phyloP scores from a whole-genome alignment of 164 flowering plant genomes.

The Nymphaea colorata region DNA sequence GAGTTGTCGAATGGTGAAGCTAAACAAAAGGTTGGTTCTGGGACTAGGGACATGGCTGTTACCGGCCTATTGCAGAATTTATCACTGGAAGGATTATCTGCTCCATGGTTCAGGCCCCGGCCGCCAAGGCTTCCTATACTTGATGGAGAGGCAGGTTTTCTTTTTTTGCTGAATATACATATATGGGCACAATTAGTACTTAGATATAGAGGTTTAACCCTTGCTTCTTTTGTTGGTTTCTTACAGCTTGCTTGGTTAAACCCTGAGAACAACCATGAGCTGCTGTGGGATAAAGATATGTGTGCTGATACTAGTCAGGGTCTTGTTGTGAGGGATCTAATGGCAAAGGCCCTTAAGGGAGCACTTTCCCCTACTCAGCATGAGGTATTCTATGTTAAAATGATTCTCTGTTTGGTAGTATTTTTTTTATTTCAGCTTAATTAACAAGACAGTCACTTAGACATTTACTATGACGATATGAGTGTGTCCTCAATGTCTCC shows the following conservation, averaged over 20 bases:
- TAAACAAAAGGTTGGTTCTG: slow-evolving; percentile 64
- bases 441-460: too few relatives aligned
- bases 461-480: too few relatives aligned
- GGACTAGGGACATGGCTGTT: slow-evolving; percentile 64
- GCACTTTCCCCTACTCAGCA: slow-evolving; percentile 79
- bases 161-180: not conserved
- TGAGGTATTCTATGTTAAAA: slow-evolving; percentile 40
- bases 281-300: slow-evolving; percentile 93
- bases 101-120: slow-evolving; percentile 79
- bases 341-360: slow-evolving; percentile 80
- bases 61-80: slow-evolving; percentile 40
- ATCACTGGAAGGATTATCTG: slow-evolving; percentile 58
- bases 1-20: slow-evolving; percentile 27
- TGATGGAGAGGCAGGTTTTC: slow-evolving; percentile 61
- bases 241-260: slow-evolving; percentile 87
- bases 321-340: slow-evolving; percentile 78
- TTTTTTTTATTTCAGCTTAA: not conserved
- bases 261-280: slow-evolving; percentile 83
- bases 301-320: slow-evolving; percentile 97
- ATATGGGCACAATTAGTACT: not conserved
- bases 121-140: slow-evolving; percentile 85
- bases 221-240: slow-evolving; percentile 2
- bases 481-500: too few relatives aligned
- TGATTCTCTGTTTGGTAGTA: not conserved
- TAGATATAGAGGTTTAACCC: not conserved